Evolutionary conservation across 2,329 filamentous ascomycete genomes (phyloP).

Genomic region (Microdochium nivale): DNA sequence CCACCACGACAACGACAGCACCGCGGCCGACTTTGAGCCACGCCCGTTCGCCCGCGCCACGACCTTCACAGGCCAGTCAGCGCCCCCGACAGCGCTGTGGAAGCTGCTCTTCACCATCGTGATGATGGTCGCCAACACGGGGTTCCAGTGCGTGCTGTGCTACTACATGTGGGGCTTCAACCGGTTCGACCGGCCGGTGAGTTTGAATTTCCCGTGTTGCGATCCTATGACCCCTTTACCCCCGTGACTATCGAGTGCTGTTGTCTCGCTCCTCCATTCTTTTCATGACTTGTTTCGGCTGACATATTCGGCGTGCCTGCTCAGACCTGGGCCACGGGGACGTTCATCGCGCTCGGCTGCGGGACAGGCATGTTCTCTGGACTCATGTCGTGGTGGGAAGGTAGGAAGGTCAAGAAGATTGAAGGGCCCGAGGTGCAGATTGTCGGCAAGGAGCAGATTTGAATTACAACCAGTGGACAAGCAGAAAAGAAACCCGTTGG

Average conservation of each 20-base stretch:
- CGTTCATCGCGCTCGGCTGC: slow-evolving; percentile 14
- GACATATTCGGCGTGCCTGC: too few relatives aligned
- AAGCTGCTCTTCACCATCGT: slow-evolving; percentile 14
- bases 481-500: too few relatives aligned
- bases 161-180: slow-evolving; percentile 17
- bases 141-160: slow-evolving; percentile 12
- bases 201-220: not conserved
- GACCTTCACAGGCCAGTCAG: slow-evolving; percentile 10
- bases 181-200: slow-evolving; percentile 12
- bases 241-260: not conserved
- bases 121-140: slow-evolving; percentile 16
- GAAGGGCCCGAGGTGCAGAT: slow-evolving; percentile 12
- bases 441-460: slow-evolving; percentile 1
- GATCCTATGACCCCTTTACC: not conserved
- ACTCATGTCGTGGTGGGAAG: slow-evolving; percentile 17
- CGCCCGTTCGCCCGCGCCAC: slow-evolving; percentile 2
- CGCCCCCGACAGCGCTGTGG: slow-evolving; percentile 13
- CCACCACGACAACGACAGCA: not conserved
- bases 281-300: not conserved
- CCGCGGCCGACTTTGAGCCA: not conserved
- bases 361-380: slow-evolving; percentile 14
- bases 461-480: too few relatives aligned
- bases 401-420: slow-evolving; percentile 15
- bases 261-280: not conserved
- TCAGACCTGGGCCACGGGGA: slow-evolving; percentile 12